Evolutionary conservation across 805 yeast species (phyloP).

Genomic region (Kodamaea lidongshanica): DNA sequence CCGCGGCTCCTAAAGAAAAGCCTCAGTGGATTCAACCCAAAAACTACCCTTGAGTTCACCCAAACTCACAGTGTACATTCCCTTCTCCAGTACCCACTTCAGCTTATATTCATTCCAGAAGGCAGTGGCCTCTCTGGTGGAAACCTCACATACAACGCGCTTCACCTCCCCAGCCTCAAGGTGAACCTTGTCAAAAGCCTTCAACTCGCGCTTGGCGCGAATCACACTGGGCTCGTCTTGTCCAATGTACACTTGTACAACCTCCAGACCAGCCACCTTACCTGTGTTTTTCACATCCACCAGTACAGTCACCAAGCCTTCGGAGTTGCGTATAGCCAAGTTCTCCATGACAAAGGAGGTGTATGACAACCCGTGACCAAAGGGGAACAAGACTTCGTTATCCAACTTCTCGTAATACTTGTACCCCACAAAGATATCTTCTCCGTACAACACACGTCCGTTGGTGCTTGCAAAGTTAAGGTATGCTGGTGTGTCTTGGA

Average conservation of each 20-base stretch:
- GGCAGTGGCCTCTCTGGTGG: constrained; percentile 46
- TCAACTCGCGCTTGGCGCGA: constrained; percentile 56
- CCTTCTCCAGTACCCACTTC: constrained; percentile 49
- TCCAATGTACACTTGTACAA: constrained; percentile 48
- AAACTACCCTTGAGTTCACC: no score
- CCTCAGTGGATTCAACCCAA: no score
- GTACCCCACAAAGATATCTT: constrained; percentile 61
- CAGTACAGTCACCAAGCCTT: constrained; percentile 22
- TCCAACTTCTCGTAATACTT: constrained; percentile 50
- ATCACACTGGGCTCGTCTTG: constrained; percentile 32
- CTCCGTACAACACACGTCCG: constrained; percentile 56
- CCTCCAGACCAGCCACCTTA: constrained; percentile 44
- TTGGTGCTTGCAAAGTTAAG: constrained; percentile 45
- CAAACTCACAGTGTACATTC: constrained; percentile 43
- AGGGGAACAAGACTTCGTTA: constrained; percentile 47
- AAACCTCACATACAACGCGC: constrained; percentile 30
- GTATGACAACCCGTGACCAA: constrained; percentile 60
- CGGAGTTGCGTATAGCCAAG: constrained; percentile 26
- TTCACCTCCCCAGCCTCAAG: constrained; percentile 40
- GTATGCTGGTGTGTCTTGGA: constrained; percentile 54
- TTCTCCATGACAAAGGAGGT: constrained; percentile 41
- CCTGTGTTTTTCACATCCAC: constrained; percentile 48
- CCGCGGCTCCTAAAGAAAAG: no score
- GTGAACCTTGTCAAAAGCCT: constrained; percentile 47
- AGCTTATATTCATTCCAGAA: constrained; percentile 45